These are phyloP conservation scores for Hippophae rhamnoides DNA, from an alignment of 306 rosid genomes.

Conservation along the genomic window DNA sequence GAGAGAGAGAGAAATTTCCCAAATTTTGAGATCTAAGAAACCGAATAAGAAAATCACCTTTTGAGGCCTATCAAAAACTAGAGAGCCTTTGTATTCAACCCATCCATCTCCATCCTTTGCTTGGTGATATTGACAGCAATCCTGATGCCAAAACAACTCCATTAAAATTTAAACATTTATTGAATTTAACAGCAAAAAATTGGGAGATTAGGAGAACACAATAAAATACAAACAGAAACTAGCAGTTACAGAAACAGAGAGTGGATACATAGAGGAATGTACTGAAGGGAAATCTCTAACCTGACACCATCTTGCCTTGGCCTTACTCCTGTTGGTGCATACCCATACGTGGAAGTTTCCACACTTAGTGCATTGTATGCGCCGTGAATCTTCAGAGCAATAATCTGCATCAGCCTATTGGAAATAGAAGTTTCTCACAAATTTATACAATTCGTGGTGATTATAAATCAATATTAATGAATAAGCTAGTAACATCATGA, in stretches of 20 bases:
- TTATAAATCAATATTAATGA: background rate
- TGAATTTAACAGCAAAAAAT: slow-evolving; percentile 15
- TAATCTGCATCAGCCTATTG: slow-evolving; percentile 61
- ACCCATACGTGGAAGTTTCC: slow-evolving; percentile 96
- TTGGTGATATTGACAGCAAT: slow-evolving; percentile 96
- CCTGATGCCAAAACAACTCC: slow-evolving; percentile 43
- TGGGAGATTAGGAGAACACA: background rate
- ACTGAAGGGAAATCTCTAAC: slow-evolving; percentile 31
- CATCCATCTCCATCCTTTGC: slow-evolving; percentile 99
- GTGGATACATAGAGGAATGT: slow-evolving; percentile 1
- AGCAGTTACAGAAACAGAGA: background rate
- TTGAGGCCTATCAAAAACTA: slow-evolving; percentile 71
- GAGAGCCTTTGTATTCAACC: slow-evolving; percentile 92
- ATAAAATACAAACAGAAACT: slow-evolving; percentile 1
- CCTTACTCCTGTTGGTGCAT: slow-evolving; percentile 84
- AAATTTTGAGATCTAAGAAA: background rate
- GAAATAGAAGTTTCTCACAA: slow-evolving; percentile 19
- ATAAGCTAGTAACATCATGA: slow-evolving; percentile 7
- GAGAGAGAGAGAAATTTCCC: background rate
- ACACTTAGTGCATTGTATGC: slow-evolving; percentile 93
- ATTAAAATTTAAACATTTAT: slow-evolving; percentile 9
- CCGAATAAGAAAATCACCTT: slow-evolving; percentile 36
- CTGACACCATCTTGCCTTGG: slow-evolving; percentile 99
- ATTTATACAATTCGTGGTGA: background rate
- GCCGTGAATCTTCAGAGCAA: slow-evolving; percentile 81